A percentile compares a stretch with the other conserved stretches of the same genome.
Conservation (phyloP, 805 yeast genomes). For the Monosporozyma yasuniensis region DNA sequence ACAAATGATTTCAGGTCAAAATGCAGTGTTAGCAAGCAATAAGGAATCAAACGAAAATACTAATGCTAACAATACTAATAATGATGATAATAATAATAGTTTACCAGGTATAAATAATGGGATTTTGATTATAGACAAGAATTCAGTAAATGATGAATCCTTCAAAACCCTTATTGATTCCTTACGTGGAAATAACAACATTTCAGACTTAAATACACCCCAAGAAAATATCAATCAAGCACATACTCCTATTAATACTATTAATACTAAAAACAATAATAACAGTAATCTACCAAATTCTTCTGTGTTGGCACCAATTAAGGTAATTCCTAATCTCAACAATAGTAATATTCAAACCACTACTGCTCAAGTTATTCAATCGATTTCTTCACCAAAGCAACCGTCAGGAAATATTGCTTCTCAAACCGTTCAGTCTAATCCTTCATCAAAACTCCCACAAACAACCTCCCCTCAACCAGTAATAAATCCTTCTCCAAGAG, state of each 20-base stretch:
- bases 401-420: too few relatives aligned
- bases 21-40: not conserved
- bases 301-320: not conserved
- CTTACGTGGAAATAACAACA: slow-evolving; percentile 7
- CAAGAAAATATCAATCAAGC: not conserved
- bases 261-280: not conserved
- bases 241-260: not conserved
- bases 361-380: not conserved
- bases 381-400: not conserved
- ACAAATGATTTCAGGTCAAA: slow-evolving; percentile 10
- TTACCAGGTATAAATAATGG: slow-evolving; percentile 1
- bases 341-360: not conserved
- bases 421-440: not conserved
- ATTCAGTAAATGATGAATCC: slow-evolving; percentile 15
- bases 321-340: not conserved
- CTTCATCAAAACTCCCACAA: not conserved
- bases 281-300: not conserved
- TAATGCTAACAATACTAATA: too few relatives aligned
- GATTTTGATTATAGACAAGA: slow-evolving; percentile 19
- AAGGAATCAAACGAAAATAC: not conserved
- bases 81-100: not conserved
- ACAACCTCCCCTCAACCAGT: not conserved
- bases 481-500: not conserved
- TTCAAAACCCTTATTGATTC: slow-evolving; percentile 15
- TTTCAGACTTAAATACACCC: not conserved